Percentiles rank a stretch among this genome's conserved stretches.
Evolutionary conservation across 1,284 basidiomycete species (phyloP).

Genomic region (Boletellus dicymbophilus): DNA sequence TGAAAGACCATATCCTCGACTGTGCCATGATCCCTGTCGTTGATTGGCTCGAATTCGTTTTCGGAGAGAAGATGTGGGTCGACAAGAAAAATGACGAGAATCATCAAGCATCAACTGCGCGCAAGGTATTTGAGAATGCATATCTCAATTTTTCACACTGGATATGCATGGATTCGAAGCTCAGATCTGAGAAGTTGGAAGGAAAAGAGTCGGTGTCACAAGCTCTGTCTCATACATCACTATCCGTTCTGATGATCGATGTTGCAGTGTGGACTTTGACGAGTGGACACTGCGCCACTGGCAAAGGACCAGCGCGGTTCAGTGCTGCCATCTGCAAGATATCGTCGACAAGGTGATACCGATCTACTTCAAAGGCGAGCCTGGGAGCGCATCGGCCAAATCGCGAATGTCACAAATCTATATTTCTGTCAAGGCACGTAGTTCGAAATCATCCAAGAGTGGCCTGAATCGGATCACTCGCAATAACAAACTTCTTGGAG

Average conservation of each 20-base stretch:
- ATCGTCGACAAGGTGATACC: constrained; percentile 9
- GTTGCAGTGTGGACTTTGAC: neutral
- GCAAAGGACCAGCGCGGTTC: constrained; percentile 16
- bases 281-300: constrained; percentile 10
- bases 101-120: neutral
- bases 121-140: neutral
- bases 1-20: constrained; percentile 1
- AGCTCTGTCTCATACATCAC: too few species aligned
- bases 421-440: constrained; percentile 7
- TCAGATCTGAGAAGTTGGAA: neutral
- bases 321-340: constrained; percentile 10
- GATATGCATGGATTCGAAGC: constrained; percentile 15
- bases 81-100: fast-evolving
- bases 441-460: neutral
- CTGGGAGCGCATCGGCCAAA: neutral
- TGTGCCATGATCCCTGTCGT: constrained; percentile 7
- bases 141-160: constrained; percentile 15
- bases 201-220: neutral
- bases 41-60: constrained; percentile 11
- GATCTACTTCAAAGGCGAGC: constrained; percentile 10
- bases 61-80: constrained; percentile 3
- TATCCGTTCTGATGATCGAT: neutral
- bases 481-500: neutral
- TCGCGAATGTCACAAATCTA: constrained; percentile 10
- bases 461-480: neutral